These are phyloP conservation scores for Geotrichum phurueaensis DNA, from an alignment of 1,139 yeast species.

Conservation along the genomic window DNA sequence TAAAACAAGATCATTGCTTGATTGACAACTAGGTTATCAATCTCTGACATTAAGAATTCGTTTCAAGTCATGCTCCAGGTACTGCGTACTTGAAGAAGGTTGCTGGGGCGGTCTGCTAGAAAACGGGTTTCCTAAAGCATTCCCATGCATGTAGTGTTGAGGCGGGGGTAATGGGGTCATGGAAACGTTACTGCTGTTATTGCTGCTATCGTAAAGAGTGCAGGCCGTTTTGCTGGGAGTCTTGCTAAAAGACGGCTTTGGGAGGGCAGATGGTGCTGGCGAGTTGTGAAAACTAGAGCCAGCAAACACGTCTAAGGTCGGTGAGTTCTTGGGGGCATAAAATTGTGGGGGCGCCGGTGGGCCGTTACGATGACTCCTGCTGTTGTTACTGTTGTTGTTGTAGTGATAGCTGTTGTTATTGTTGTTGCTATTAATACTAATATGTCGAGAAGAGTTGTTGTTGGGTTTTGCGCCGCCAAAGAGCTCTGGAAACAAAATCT, in stretches of 20 bases:
- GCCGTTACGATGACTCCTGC: neutral
- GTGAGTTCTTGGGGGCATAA: constrained; percentile 12
- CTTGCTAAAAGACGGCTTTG: constrained; percentile 35
- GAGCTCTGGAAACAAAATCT: constrained; percentile 28
- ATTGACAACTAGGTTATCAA: neutral
- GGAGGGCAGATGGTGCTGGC: constrained; percentile 42
- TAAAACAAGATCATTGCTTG: constrained; percentile 4
- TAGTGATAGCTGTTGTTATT: neutral
- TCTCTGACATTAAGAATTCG: constrained; percentile 17
- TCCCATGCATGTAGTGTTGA: neutral
- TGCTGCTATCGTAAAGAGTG: neutral
- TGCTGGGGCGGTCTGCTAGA: neutral
- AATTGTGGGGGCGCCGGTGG: neutral
- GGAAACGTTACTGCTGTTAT: neutral
- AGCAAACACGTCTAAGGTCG: constrained; percentile 30
- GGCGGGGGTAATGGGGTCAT: neutral
- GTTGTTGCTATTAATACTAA: neutral
- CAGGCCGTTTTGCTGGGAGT: constrained; percentile 10
- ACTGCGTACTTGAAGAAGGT: neutral
- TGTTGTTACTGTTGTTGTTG: neutral
- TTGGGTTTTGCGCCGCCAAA: constrained; percentile 15
- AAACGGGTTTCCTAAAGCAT: neutral
- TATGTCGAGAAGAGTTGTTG: neutral
- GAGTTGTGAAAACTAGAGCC: constrained; percentile 42
- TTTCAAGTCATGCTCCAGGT: constrained; percentile 16